Conservation (phyloP, 345 rosid species). For the Syzygium oleosum region DNA sequence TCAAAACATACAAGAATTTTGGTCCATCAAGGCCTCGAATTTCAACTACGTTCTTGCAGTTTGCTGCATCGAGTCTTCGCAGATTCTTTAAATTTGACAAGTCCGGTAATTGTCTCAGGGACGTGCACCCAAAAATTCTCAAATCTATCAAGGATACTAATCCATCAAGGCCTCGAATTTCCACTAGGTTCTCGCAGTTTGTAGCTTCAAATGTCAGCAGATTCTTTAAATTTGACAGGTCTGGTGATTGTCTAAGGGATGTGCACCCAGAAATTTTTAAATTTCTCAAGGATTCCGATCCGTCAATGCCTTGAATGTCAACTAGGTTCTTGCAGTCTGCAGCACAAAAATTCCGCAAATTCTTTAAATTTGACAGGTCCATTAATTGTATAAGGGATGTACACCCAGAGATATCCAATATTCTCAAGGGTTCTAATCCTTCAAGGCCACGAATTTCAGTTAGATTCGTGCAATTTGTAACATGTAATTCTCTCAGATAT, state of each 20-base stretch:
- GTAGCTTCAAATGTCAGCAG: not conserved
- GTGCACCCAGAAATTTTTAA: not conserved
- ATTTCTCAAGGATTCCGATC: not conserved
- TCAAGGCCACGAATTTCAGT: not conserved
- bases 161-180: not conserved
- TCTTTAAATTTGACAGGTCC: not conserved
- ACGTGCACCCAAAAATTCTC: fast-evolving
- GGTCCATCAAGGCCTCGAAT: not conserved
- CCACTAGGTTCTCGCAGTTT: not conserved
- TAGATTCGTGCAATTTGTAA: not conserved
- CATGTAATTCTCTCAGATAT: not conserved
- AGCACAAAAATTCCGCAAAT: not conserved
- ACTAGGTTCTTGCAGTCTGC: not conserved
- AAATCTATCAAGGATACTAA: not conserved
- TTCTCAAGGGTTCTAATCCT: not conserved
- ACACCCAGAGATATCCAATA: not conserved
- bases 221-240: not conserved
- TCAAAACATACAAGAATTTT: fast-evolving
- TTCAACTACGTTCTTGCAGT: not conserved
- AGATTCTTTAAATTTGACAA: fast-evolving
- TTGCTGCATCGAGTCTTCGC: not conserved
- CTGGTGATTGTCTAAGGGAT: fast-evolving
- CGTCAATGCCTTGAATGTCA: not conserved
- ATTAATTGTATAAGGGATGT: not conserved
- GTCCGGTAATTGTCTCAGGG: not conserved